phyloP scores from a whole-genome alignment of 2,329 filamentous ascomycete species.

The Aureobasidium sp. region DNA sequence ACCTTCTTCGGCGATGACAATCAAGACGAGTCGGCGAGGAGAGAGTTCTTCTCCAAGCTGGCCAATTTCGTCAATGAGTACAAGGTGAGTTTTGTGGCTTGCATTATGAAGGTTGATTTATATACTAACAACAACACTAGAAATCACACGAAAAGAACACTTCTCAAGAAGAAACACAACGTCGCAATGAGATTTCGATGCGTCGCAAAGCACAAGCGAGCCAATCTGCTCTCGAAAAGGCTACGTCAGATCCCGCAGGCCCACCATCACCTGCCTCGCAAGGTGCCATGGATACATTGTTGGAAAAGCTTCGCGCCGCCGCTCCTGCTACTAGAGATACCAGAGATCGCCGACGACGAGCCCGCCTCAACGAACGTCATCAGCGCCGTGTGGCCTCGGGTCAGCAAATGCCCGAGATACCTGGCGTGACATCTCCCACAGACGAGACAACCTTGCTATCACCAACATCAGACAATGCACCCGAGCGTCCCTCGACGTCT shows the following conservation, averaged over 20 bases:
- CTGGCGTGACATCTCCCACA: slow-evolving; percentile 18
- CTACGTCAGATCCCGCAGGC: slow-evolving; percentile 34
- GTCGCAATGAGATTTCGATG: slow-evolving; percentile 84
- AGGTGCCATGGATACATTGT: slow-evolving; percentile 89
- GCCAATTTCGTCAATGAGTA: slow-evolving; percentile 86
- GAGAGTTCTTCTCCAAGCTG: slow-evolving; percentile 93
- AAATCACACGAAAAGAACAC: slow-evolving; percentile 92
- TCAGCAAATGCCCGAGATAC: slow-evolving; percentile 70
- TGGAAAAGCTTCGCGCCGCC: slow-evolving; percentile 90
- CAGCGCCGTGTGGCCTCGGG: slow-evolving; percentile 85
- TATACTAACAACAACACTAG: slow-evolving; percentile 33
- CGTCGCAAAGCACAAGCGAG: slow-evolving; percentile 76
- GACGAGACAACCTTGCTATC: slow-evolving; percentile 22
- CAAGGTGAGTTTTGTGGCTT: slow-evolving; percentile 53
- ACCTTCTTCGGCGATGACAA: slow-evolving; percentile 93
- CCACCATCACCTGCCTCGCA: slow-evolving; percentile 55
- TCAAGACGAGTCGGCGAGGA: slow-evolving; percentile 80
- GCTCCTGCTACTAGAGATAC: slow-evolving; percentile 85
- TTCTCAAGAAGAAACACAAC: slow-evolving; percentile 69
- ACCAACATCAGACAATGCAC: slow-evolving; percentile 24
- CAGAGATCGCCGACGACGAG: slow-evolving; percentile 77
- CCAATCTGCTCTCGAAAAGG: slow-evolving; percentile 44
- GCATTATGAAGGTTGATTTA: slow-evolving; percentile 5
- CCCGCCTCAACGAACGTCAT: slow-evolving; percentile 82
- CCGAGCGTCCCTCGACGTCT: slow-evolving; percentile 14